A percentile compares a stretch with the other conserved stretches of the same genome.
Conservation (phyloP, 2,329 filamentous ascomycete species). For the Fusarium sp. region DNA sequence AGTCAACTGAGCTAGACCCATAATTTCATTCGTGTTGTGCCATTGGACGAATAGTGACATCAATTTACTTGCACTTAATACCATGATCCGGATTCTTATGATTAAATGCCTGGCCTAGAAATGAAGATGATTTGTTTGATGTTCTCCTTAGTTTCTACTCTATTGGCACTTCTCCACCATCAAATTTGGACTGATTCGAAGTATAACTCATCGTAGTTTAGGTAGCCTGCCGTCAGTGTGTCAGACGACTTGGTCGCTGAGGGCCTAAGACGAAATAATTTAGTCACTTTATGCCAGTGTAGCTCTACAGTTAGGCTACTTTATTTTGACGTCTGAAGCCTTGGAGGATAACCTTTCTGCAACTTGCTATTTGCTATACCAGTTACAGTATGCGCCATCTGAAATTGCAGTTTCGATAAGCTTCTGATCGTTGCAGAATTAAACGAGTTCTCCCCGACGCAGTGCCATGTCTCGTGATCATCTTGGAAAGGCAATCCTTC, state of each 20-base stretch:
- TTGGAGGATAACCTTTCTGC: neutral
- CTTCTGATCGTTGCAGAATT: neutral
- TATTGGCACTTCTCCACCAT: neutral
- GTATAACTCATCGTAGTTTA: neutral
- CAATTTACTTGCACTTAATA: neutral
- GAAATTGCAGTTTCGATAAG: neutral
- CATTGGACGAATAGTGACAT: constrained; percentile 24
- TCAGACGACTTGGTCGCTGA: no score
- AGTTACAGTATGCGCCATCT: neutral
- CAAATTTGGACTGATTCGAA: neutral
- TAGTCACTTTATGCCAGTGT: neutral
- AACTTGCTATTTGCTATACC: neutral
- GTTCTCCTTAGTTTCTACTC: no score
- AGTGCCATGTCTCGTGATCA: neutral
- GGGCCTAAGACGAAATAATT: no score
- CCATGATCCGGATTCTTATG: neutral
- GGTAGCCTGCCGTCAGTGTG: no score
- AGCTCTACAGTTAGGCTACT: neutral
- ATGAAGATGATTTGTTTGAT: neutral
- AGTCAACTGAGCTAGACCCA: constrained; percentile 30
- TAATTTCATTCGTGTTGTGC: constrained; percentile 37
- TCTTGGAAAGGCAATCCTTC: neutral
- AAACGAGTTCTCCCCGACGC: neutral
- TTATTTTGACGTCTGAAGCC: neutral
- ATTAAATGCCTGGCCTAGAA: neutral